Evolutionary conservation across 1,139 yeast species (phyloP), one percentile per base, ranked within the genome.

Genomic region (Kodamaea derodonti): DNA sequence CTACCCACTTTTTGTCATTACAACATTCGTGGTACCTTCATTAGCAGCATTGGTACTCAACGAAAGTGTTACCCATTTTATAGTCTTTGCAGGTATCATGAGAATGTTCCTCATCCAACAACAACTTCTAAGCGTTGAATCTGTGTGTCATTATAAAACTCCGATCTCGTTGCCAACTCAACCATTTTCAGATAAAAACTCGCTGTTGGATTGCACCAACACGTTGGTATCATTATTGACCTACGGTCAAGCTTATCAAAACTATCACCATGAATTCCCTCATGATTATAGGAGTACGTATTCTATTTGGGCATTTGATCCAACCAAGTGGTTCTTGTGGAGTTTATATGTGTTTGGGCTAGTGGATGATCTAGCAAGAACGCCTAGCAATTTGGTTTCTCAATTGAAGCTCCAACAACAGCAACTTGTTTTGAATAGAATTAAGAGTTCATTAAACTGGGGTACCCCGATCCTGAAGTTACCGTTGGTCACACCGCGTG

Each of bases 261-360:
- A 80, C 50, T 82, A 76, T 50, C 90, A 82, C 51, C 87, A 82
- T 49, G 87, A 80, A 49, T 82, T 82, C 45, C 84, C 87, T 2
- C 78, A 76, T 41, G 88, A 82, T 51, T 81, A 75, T 51, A 61
- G 81, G 33, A 75, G 77, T 8, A 53, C 61, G 9, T 58, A 69
- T 20, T 65, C 74, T 17, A 54, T 65, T 55, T 69, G 70, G 46
- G 72, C 76, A 1, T 76, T 72, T 49, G 88, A 82, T 51, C 87
- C 88, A 1, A 76, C 84, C 3, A 80, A 79, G 51, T 78, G 84
- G 82, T 63, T 70, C 25, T 58, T 81, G 11, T 63, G 61, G 47
- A 31, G 64, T 0, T 49, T 78, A 17, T 56, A 61, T 8, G 45
- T 58, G 32, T 18, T 75, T 1, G 74, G 78, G 0, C 37, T 73